phyloP scores from a whole-genome alignment of 495 filamentous ascomycete genomes.

The Hypoxylon trugodes region DNA sequence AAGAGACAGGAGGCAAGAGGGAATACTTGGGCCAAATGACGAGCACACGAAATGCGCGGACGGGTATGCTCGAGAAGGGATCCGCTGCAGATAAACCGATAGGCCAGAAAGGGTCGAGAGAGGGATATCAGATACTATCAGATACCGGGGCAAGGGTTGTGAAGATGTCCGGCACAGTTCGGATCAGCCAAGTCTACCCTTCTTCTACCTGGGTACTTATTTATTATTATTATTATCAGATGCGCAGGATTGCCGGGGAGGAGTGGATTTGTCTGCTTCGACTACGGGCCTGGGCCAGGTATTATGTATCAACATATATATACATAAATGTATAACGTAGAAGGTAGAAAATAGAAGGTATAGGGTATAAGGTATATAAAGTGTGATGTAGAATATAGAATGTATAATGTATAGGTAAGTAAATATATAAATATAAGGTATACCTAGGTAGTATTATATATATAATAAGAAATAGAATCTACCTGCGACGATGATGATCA shows the following conservation, averaged over 20 bases:
- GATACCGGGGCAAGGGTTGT: conserved; percentile 37
- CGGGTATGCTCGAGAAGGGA: conserved; percentile 30
- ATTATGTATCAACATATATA: background rate
- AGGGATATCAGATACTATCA: too few relatives aligned
- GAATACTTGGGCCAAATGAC: conserved; percentile 26
- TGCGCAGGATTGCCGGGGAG: too few relatives aligned
- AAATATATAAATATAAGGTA: too few relatives aligned
- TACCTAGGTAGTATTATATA: too few relatives aligned
- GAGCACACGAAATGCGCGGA: conserved; percentile 31
- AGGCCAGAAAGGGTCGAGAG: conserved; percentile 38
- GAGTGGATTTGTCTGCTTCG: background rate
- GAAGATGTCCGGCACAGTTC: conserved; percentile 32
- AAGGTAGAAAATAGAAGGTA: too few relatives aligned
- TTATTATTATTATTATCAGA: conserved; percentile 16
- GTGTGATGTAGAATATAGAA: too few relatives aligned
- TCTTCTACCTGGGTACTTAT: conserved; percentile 2
- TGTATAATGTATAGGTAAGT: too few relatives aligned
- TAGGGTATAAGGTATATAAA: too few relatives aligned
- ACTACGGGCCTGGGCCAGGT: background rate
- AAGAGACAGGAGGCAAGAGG: background rate
- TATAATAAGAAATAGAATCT: too few relatives aligned
- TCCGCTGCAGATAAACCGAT: conserved; percentile 44
- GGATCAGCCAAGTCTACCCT: conserved; percentile 17
- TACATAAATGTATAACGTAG: too few relatives aligned
- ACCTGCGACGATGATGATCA: conserved; percentile 6